Percentiles rank a stretch among this genome's conserved stretches.
phyloP scores from a whole-genome alignment of 768 basidiomycete genomes.

The Mycena amicta region DNA sequence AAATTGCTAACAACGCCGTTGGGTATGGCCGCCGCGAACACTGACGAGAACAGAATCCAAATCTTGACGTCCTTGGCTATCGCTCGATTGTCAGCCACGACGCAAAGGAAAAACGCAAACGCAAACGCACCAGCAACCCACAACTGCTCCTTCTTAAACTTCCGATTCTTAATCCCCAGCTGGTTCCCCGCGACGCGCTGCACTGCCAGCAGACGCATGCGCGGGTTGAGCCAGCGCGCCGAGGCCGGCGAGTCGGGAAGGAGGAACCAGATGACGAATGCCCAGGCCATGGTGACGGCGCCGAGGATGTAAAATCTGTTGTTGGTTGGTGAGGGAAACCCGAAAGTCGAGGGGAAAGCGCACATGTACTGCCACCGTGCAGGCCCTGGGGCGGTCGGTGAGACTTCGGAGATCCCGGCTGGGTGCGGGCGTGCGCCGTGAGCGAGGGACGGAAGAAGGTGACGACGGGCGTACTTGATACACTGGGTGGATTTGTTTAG shows the following conservation, averaged over 20 bases:
- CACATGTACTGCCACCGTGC: slow-evolving; percentile 23
- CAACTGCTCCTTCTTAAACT: slow-evolving; percentile 23
- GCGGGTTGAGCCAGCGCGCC: slow-evolving; percentile 18
- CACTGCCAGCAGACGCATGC: slow-evolving; percentile 21
- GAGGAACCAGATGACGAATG: slow-evolving; percentile 18
- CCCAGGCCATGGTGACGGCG: slow-evolving; percentile 18
- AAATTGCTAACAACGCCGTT: slow-evolving; percentile 26
- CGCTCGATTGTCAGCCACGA: background rate
- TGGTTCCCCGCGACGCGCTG: slow-evolving; percentile 28
- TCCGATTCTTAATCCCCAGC: slow-evolving; percentile 28
- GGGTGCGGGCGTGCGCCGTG: no score
- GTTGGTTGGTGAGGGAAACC: background rate
- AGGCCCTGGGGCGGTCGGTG: slow-evolving; percentile 14
- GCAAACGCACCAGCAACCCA: slow-evolving; percentile 12
- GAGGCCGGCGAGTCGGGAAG: slow-evolving; percentile 24
- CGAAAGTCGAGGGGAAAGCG: background rate
- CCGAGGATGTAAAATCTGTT: slow-evolving; percentile 24
- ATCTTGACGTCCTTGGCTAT: slow-evolving; percentile 22
- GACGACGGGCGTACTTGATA: slow-evolving; percentile 10
- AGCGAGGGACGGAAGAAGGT: no score
- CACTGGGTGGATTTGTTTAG: no score
- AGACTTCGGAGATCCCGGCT: slow-evolving; percentile 22
- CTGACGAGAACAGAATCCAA: slow-evolving; percentile 22
- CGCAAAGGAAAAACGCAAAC: background rate
- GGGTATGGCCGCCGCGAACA: slow-evolving; percentile 25